Evolutionary conservation across 768 basidiomycete genomes (phyloP), one percentile per base, ranked within the genome.

Genomic region (Cystobasidiopsis lactophilus): DNA sequence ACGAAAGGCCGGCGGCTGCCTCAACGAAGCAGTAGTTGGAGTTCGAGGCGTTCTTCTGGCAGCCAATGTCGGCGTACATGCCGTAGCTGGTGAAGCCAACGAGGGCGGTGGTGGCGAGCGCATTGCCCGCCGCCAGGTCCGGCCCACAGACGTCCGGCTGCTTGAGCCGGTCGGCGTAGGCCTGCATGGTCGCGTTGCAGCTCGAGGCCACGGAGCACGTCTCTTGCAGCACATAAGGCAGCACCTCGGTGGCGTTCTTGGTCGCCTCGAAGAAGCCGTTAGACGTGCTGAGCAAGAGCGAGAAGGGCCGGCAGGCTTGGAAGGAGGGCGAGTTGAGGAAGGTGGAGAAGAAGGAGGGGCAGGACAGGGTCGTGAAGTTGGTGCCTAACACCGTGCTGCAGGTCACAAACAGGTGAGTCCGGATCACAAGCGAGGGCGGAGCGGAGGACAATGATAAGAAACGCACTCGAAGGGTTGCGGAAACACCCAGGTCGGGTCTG

Each of bases 181-280:
- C 75, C 3, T 60, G 70, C 77, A 86, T 82, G 57, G 79, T 80
- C 27, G 66, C 57, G 16, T 66, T 58, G 59, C 84, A 86, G 14
- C 66, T 63, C 2, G 64, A 60, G 16, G 62, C 66, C 5, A 80
- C 80, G 59, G 82, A 78, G 65, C 84, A 86, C 0, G 79, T 82
- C 2, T 80, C 82, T 78, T 80, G 82, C 5, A 85, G 61, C 48
- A 82, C 69, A 10, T 69, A 65, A 60, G 85, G 85, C 60, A 82
- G 70, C 30, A 72, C 63, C 1, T 75, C 73, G 35, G 33, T 7
- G 9, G 33, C 9, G 33, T 35, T 16, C 76, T 61, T 65, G 80
- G 77, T 2, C 65, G 62, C 66, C 80, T 78, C 33, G 78, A 76
- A 80, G 82, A 69, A 64, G 65, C 30, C 52, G 47, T 46, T 24